Conservation (phyloP, 208 protist genomes). For the Endotrypanum monterogeii region DNA sequence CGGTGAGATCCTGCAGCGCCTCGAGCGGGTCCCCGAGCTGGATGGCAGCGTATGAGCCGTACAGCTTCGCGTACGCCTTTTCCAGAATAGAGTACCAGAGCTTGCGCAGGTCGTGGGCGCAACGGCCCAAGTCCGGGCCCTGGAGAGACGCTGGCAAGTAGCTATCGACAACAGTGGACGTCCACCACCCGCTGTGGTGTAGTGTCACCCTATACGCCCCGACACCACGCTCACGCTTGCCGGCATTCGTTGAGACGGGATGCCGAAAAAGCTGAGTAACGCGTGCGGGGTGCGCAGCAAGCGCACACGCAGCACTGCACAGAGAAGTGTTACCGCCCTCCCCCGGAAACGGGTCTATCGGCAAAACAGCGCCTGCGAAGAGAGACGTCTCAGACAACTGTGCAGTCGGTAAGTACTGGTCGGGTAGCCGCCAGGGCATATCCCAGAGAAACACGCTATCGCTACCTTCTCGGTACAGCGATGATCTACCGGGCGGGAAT, state of each 20-base stretch:
- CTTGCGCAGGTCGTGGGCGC: slow-evolving; percentile 47
- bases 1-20: slow-evolving; percentile 65
- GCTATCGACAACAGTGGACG: slow-evolving; percentile 46
- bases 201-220: slow-evolving; percentile 51
- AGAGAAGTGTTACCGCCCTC: slow-evolving; percentile 58
- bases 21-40: slow-evolving; percentile 52
- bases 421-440: slow-evolving; percentile 39
- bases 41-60: slow-evolving; percentile 77
- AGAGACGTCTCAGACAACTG: slow-evolving; percentile 28
- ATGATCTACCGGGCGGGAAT: slow-evolving; percentile 36
- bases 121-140: slow-evolving; percentile 38
- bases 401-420: slow-evolving; percentile 32
- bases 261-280: slow-evolving; percentile 40
- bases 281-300: slow-evolving; percentile 35
- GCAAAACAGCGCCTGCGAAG: slow-evolving; percentile 44
- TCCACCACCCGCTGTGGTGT: slow-evolving; percentile 59
- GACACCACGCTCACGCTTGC: slow-evolving; percentile 16
- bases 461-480: slow-evolving; percentile 39
- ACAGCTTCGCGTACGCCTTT: slow-evolving; percentile 88
- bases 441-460: slow-evolving; percentile 41
- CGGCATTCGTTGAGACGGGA: slow-evolving; percentile 19
- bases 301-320: slow-evolving; percentile 39
- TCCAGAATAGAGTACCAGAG: slow-evolving; percentile 80
- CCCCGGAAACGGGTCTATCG: slow-evolving; percentile 46
- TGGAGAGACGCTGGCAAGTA: slow-evolving; percentile 50